A percentile compares a stretch with the other conserved stretches of the same genome.
Conservation (phyloP, 495 filamentous ascomycete species). For the Endocarpon pusillum region DNA sequence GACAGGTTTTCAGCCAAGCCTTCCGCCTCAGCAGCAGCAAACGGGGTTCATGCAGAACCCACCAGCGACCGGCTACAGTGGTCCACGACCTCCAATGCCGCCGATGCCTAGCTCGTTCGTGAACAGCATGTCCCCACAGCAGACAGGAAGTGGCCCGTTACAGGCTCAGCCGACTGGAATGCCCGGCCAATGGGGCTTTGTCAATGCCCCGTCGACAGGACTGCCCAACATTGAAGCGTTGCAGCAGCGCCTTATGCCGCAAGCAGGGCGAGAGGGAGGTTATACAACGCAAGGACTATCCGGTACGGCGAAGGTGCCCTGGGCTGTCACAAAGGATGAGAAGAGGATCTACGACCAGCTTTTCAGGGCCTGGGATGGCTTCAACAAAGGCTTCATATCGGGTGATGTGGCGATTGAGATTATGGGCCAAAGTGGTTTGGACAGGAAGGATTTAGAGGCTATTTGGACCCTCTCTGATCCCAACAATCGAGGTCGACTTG, state of each 20-base stretch:
- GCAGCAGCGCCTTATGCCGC: conserved; percentile 96
- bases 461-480: conserved; percentile 94
- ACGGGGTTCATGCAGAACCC: conserved; percentile 26
- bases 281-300: conserved; percentile 78
- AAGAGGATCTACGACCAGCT: conserved; percentile 94
- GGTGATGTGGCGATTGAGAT: conserved; percentile 95
- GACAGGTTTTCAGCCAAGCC: conserved; percentile 32
- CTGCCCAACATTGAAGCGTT: conserved; percentile 87
- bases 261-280: conserved; percentile 78
- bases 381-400: conserved; percentile 81
- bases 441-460: conserved; percentile 72
- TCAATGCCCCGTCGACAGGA: conserved; percentile 80
- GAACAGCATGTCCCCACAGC: conserved; percentile 43
- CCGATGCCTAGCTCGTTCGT: conserved; percentile 83
- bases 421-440: conserved; percentile 87
- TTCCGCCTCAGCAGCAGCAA: conserved; percentile 12
- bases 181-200: conserved; percentile 96
- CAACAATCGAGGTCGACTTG: conserved; percentile 78
- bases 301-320: conserved; percentile 90
- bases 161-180: conserved; percentile 88
- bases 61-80: conserved; percentile 43
- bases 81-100: conserved; percentile 78
- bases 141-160: conserved; percentile 43
- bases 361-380: conserved; percentile 93
- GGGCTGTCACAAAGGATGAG: conserved; percentile 98